phyloP scores from a whole-genome alignment of 1,139 yeast species.

The Sugiyamaella japonica region DNA sequence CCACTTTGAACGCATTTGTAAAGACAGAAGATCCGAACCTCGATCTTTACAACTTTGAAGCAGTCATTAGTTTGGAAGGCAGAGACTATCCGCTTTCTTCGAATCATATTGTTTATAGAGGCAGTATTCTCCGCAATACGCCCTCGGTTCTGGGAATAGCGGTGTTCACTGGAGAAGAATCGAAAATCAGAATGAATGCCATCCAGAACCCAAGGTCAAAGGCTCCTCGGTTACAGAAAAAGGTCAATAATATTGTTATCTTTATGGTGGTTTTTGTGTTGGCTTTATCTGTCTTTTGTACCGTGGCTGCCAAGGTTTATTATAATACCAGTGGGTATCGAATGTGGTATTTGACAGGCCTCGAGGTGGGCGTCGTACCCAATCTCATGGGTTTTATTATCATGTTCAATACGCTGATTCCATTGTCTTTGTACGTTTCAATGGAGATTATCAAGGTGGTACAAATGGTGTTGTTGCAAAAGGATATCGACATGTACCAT shows the following conservation, averaged over 20 bases:
- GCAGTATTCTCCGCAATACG: constrained; percentile 85
- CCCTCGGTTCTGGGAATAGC: constrained; percentile 72
- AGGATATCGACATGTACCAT: constrained; percentile 95
- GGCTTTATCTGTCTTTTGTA: constrained; percentile 71
- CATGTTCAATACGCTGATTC: constrained; percentile 96
- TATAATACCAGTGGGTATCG: constrained; percentile 46
- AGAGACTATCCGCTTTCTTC: constrained; percentile 63
- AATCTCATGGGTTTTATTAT: constrained; percentile 94
- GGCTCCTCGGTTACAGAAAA: constrained; percentile 85
- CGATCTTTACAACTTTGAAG: constrained; percentile 91
- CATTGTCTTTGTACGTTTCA: constrained; percentile 90
- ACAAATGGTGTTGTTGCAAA: constrained; percentile 77
- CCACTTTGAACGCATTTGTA: constrained; percentile 48
- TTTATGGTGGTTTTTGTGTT: constrained; percentile 87
- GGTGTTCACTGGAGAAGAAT: constrained; percentile 91
- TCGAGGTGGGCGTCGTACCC: constrained; percentile 86
- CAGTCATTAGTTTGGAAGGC: constrained; percentile 49
- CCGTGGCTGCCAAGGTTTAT: constrained; percentile 69
- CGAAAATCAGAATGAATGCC: constrained; percentile 95
- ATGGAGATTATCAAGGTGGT: constrained; percentile 92
- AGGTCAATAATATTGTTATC: constrained; percentile 77
- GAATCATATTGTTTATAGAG: constrained; percentile 82
- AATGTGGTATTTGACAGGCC: constrained; percentile 70
- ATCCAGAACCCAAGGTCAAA: constrained; percentile 85
- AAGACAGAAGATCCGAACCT: constrained; percentile 88